Evolutionary conservation across 352 stramenopile genomes (phyloP).

Genomic region (Aphanomyces stellatus): DNA sequence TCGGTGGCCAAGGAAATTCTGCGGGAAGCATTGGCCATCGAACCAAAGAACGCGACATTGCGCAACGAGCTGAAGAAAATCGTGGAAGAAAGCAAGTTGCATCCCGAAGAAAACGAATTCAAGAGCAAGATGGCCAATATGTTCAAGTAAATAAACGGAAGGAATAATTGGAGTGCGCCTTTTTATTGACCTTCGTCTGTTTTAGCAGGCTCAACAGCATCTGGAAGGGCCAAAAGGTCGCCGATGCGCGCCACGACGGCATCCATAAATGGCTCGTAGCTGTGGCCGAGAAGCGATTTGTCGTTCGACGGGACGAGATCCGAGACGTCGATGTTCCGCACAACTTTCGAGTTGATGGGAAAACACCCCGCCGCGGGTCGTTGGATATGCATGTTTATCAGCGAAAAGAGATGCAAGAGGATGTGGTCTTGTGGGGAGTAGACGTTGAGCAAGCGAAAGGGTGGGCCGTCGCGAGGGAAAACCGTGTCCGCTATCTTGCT

Average conservation of each 20-base stretch:
- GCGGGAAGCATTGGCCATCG: slow-evolving; percentile 35
- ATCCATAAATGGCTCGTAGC: slow-evolving; percentile 65
- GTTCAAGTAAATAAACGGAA: slow-evolving; percentile 43
- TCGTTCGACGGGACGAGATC: slow-evolving; percentile 45
- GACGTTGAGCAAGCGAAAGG: slow-evolving; percentile 65
- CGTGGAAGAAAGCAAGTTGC: slow-evolving; percentile 39
- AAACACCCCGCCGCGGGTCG: slow-evolving; percentile 46
- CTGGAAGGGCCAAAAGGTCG: neutral
- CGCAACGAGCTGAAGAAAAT: slow-evolving; percentile 51
- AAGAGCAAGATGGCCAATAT: slow-evolving; percentile 62
- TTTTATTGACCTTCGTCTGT: neutral
- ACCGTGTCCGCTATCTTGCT: slow-evolving; percentile 31
- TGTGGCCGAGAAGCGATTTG: slow-evolving; percentile 71
- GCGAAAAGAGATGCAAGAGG: slow-evolving; percentile 68
- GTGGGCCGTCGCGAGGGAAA: slow-evolving; percentile 12
- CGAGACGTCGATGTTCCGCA: slow-evolving; percentile 63
- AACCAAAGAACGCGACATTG: slow-evolving; percentile 64
- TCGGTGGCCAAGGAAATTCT: slow-evolving; percentile 40
- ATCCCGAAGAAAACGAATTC: slow-evolving; percentile 45
- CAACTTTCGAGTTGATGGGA: slow-evolving; percentile 24
- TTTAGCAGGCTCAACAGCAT: neutral
- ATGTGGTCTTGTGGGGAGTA: slow-evolving; percentile 66
- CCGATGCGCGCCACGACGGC: slow-evolving; percentile 37
- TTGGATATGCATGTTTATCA: slow-evolving; percentile 39
- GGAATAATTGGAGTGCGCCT: neutral